Evolutionary conservation across 2,329 filamentous ascomycete species (phyloP).

Genomic region (Cytospora paraplurivora): DNA sequence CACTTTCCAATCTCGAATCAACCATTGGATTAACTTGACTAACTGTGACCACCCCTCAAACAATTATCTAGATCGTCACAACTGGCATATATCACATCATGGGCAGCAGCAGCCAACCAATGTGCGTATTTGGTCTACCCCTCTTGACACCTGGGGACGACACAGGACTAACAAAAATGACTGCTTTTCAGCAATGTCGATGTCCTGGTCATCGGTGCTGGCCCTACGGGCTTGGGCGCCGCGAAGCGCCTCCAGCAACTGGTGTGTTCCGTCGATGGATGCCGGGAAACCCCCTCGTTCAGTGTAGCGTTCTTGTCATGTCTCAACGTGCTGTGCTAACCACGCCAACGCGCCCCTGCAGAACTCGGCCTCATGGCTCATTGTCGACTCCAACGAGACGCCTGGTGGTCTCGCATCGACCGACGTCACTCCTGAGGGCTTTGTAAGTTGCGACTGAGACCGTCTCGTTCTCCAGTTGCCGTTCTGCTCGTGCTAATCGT

Average conservation of each 20-base stretch:
- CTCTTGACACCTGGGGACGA: too few relatives aligned
- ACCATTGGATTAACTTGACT: too few relatives aligned
- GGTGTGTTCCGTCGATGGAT: too few relatives aligned
- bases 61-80: too few relatives aligned
- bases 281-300: conserved; percentile 76
- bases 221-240: conserved; percentile 94
- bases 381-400: conserved; percentile 87
- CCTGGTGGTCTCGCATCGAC: conserved; percentile 96
- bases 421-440: conserved; percentile 92
- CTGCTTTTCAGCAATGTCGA: conserved; percentile 73
- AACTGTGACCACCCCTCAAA: too few relatives aligned
- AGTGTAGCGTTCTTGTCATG: conserved; percentile 42
- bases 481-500: conserved; percentile 22
- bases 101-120: too few relatives aligned
- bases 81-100: too few relatives aligned
- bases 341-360: conserved; percentile 41
- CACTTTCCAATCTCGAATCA: too few relatives aligned
- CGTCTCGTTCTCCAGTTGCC: too few relatives aligned
- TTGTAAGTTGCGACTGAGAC: conserved; percentile 62
- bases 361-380: conserved; percentile 94
- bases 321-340: conserved; percentile 34
- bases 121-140: too few relatives aligned
- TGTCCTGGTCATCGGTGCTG: conserved; percentile 96
- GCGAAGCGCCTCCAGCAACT: conserved; percentile 75
- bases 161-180: too few relatives aligned